Evolutionary conservation across 2,329 filamentous ascomycete genomes (phyloP), one percentile per base, ranked within the genome.

Genomic region (Aspergillus sp.): DNA sequence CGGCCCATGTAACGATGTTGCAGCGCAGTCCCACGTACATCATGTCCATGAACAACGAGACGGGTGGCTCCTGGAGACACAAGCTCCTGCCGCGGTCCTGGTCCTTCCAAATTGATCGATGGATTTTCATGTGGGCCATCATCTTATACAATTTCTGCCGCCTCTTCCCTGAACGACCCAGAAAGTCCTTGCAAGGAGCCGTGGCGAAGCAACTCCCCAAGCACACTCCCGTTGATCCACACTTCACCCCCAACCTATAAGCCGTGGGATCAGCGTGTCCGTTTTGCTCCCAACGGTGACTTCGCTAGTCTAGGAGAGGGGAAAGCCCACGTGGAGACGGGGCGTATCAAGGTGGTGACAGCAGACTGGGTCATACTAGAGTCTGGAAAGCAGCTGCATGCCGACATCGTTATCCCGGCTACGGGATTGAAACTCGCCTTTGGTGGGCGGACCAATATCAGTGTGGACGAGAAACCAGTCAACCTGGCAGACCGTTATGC

Each of bases 21-120:
- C 89, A 94, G 69, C 82, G 89, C 47, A 89, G 84, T 26, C 90
- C 89, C 0, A 80, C 78, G 1, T 91, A 88, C 61, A 76, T 91
- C 49, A 52, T 86, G 36, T 72, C 79, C n/a, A 56, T 82, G 1
- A 68, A 76, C 0, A 71, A 75, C 14, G 19, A 30, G 17, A 63
- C 64, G 7, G 75, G 1, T 69, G 71, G 52, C 63, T 81, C 47
- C 71, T 76, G 3, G 62, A 74, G 41, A 68, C 66, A 40, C n/a
- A n/a, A n/a, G n/a, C n/a, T n/a, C n/a, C n/a, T n/a, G n/a, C n/a
- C n/a, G n/a, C n/a, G n/a, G n/a, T n/a, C n/a, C n/a, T n/a, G n/a
- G n/a, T n/a, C n/a, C n/a, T n/a, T n/a, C n/a, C n/a, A n/a, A n/a
- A n/a, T n/a, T n/a, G n/a, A n/a, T n/a, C n/a, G n/a, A n/a, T n/a